Evolutionary conservation across 1,284 basidiomycete species (phyloP), one percentile per base, ranked within the genome.

Genomic region (Cryptococcus sp.): DNA sequence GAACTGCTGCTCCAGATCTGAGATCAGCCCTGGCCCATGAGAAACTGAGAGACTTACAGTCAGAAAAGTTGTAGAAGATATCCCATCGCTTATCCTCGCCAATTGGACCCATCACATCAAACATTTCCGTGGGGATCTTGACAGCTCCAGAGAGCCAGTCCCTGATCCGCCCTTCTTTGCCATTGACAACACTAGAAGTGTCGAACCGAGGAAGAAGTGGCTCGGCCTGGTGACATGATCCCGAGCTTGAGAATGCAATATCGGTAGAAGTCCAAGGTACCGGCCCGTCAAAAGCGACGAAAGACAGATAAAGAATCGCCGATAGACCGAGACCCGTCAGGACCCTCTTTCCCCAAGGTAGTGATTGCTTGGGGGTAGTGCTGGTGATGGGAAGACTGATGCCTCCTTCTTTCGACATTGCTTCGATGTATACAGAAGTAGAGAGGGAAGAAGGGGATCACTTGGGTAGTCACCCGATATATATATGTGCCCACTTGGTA

Each of bases 51-150:
- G 10, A 66, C 67, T 41, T 43, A 68, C 74, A 76, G 7, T 69
- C 66, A 31, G 74, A 63, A 51, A 75, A 74, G 41, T 62, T 55
- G 50, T 60, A 67, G 48, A 76, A 76, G 11, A 70, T 61, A 40
- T 73, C 64, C 75, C 75, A 77, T 23, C 70, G 60, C 14, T 52
- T 45, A 49, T 77, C 76, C 24, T 70, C 67, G 5, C 69, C 75
- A 14, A 75, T 64, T n/a, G 55, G 50, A 3, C 66, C 70, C 69
- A 76, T 73, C 21, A 62, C 69, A 55, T 76, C 76, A 53, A 65
- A 77, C 24, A 64, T 62, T 59, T 76, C 69, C 50, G 78, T 76
- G 3, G 70, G 68, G 31, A 73, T 53, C 52, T 66, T 61, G 46
- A 73, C 68, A 4, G 71, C 69, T 10, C 57, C 69, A 32, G 57